These are phyloP conservation scores for Leccinum longicurvipes DNA, from an alignment of 768 basidiomycete species.

Conservation along the genomic window DNA sequence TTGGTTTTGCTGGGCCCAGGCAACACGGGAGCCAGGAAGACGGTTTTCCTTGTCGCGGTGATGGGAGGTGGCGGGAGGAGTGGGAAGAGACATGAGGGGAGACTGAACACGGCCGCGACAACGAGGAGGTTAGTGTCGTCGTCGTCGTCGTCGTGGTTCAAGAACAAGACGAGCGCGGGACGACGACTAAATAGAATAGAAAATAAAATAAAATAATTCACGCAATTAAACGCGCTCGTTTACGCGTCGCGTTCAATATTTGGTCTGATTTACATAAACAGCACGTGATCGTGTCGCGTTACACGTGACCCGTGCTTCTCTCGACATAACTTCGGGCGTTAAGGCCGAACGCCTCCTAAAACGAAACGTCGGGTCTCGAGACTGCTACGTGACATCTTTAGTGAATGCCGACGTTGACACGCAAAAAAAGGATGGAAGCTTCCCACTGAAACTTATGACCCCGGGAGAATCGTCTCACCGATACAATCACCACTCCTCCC, in stretches of 20 bases:
- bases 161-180: not conserved
- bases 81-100: slow-evolving; percentile 46
- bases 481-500: no score
- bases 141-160: slow-evolving; percentile 19
- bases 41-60: slow-evolving; percentile 55
- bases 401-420: no score
- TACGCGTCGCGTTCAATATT: slow-evolving; percentile 41
- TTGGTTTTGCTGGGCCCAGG: slow-evolving; percentile 51
- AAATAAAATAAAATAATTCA: slow-evolving; percentile 25
- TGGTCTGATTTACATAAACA: slow-evolving; percentile 16
- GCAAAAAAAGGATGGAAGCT: no score
- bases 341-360: no score
- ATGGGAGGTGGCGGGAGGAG: slow-evolving; percentile 59
- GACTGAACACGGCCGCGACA: slow-evolving; percentile 13
- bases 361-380: no score
- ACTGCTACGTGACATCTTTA: no score
- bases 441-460: no score
- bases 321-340: no score
- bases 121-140: not conserved
- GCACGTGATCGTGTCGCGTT: slow-evolving; percentile 15
- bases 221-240: slow-evolving; percentile 37
- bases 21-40: slow-evolving; percentile 39
- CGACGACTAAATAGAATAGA: slow-evolving; percentile 11
- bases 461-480: no score
- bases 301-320: no score